Base-by-base conservation (phyloP, 2,329 filamentous ascomycete genomes). In the Pestalotiopsis sp. region DNA sequence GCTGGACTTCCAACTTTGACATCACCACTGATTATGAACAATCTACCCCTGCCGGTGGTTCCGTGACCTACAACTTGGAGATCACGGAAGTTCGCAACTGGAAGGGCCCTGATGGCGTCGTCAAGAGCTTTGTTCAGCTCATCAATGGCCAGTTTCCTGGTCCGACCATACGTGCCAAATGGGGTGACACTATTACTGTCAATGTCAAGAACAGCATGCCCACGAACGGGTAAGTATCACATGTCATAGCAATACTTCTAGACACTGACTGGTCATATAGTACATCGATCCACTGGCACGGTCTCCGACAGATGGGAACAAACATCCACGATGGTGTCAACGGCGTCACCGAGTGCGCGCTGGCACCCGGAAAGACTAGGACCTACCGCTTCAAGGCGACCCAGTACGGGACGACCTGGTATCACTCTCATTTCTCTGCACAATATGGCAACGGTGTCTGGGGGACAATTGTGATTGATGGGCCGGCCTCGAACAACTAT, bases 121-220 rank as follows among this genome's bases (percentile, higher is more conserved):
- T 72, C 7, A 75, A 75, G 61, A 68, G 66, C n/a, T 73, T 80
- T 4, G 84, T 83, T 2, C 84, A 94, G 69, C 82, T 92, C 39
- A 82, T 92, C 75, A 91, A 92, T 75, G 87, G 87, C 9, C 84
- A 88, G 58, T 90, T 88, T 70, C 92, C 92, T 0, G 92, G 90
- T 0, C 92, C 92, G 1, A 82, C 85, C 17, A 88, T 94, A 67
- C 84, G 86, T 70, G 90, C 87, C 25, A 85, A 90, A 77, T 90
- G 88, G 88, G 89, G 88, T 45, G 89, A 91, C 74, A 86, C 80
- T 27, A 84, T 90, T 59, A 81, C 92, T 67, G 87, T 94, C 58
- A 90, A 89, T 39, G 86, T 95, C 68, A 85, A 88, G 79, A 96
- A 96, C 79, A 87, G 90, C 66, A 87, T 94, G 14, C 87, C 82